These are phyloP conservation scores for Geoglossum cookeanum DNA, from an alignment of 2,329 filamentous ascomycete species.

Conservation along the genomic window DNA sequence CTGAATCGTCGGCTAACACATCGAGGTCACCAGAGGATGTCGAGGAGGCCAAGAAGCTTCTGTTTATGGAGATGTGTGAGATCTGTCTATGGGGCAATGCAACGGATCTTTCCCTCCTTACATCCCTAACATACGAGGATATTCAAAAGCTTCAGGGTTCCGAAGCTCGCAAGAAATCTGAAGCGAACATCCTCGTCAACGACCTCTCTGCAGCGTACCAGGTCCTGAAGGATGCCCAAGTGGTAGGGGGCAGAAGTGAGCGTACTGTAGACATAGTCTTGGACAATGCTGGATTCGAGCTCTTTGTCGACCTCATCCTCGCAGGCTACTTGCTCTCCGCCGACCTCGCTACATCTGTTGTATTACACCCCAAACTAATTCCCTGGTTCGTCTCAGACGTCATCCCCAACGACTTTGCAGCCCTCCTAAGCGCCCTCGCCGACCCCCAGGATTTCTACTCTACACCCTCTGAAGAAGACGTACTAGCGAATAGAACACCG, in stretches of 20 bases:
- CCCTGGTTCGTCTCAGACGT: slow-evolving; percentile 99
- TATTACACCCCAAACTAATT: slow-evolving; percentile 84
- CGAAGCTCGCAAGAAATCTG: slow-evolving; percentile 64
- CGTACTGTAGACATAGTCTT: slow-evolving; percentile 83
- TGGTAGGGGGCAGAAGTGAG: slow-evolving; percentile 39
- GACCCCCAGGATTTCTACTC: slow-evolving; percentile 64
- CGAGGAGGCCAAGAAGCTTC: slow-evolving; percentile 49
- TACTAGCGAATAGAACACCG: slow-evolving; percentile 17
- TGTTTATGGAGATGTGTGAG: slow-evolving; percentile 88
- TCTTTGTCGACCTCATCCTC: slow-evolving; percentile 86
- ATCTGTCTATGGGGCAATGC: slow-evolving; percentile 97
- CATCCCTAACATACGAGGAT: slow-evolving; percentile 80
- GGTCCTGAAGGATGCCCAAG: slow-evolving; percentile 44
- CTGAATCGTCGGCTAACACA: slow-evolving; percentile 15
- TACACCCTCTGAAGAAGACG: slow-evolving; percentile 47
- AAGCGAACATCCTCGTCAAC: slow-evolving; percentile 85
- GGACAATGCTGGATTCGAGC: slow-evolving; percentile 92
- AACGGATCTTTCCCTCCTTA: slow-evolving; percentile 80
- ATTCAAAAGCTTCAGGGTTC: slow-evolving; percentile 92
- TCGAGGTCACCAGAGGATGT: slow-evolving; percentile 24
- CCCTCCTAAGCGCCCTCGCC: slow-evolving; percentile 64
- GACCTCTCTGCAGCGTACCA: slow-evolving; percentile 58
- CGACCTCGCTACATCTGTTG: slow-evolving; percentile 66
- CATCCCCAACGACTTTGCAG: slow-evolving; percentile 63
- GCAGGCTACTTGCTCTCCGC: slow-evolving; percentile 76